Conservation (phyloP, 2,329 filamentous ascomycete species). For the Pseudogymnoascus sp. region DNA sequence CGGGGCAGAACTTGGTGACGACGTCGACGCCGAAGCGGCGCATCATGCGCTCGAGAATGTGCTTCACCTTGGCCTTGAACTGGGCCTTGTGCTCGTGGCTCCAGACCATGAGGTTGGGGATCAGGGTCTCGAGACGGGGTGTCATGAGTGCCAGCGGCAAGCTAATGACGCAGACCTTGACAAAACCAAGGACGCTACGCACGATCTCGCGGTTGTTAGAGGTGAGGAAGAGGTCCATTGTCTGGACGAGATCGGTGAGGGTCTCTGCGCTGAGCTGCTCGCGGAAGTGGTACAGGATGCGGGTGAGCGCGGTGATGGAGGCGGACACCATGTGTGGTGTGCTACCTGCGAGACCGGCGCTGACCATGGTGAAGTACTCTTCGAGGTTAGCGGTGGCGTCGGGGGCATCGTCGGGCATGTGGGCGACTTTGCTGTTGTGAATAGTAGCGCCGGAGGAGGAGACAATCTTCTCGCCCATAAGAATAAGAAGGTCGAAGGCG, state of each 20-base stretch:
- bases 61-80: conserved; percentile 95
- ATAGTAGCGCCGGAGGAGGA: conserved; percentile 61
- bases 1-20: conserved; percentile 73
- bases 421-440: conserved; percentile 74
- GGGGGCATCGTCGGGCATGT: conserved; percentile 76
- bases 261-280: conserved; percentile 58
- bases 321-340: conserved; percentile 97
- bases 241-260: conserved; percentile 77
- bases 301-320: conserved; percentile 86
- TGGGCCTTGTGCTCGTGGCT: conserved; percentile 97
- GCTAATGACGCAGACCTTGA: conserved; percentile 89
- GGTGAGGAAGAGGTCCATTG: conserved; percentile 91
- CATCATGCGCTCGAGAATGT: conserved; percentile 91
- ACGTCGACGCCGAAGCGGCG: conserved; percentile 78
- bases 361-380: conserved; percentile 98
- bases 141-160: conserved; percentile 72
- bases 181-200: conserved; percentile 85
- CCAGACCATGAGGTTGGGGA: conserved; percentile 92
- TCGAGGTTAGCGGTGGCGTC: conserved; percentile 74
- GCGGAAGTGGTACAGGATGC: conserved; percentile 90
- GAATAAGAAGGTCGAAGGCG: conserved; percentile 82
- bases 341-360: conserved; percentile 82
- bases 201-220: conserved; percentile 97
- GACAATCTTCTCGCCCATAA: conserved; percentile 75
- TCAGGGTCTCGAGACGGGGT: conserved; percentile 64